Percentiles rank a stretch among this genome's conserved stretches.
These are phyloP conservation scores for Didymella pinodella DNA, from an alignment of 2,329 filamentous ascomycete species.

Conservation along the genomic window DNA sequence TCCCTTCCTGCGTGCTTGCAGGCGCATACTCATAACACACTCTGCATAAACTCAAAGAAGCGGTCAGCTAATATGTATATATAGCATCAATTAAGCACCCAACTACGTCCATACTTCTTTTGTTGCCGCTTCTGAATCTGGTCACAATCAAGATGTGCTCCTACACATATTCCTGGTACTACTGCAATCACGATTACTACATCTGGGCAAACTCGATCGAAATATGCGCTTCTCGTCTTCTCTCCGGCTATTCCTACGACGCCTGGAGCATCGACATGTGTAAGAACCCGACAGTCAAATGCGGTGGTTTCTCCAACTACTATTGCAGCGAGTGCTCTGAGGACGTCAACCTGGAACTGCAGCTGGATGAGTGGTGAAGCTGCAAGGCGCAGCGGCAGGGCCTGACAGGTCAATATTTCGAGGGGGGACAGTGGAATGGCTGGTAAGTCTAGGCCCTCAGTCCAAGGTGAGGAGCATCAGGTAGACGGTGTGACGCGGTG, in stretches of 20 bases:
- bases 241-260: slow-evolving; percentile 58
- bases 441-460: not conserved
- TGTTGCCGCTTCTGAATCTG: too few species aligned
- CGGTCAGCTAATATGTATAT: slow-evolving; percentile 27
- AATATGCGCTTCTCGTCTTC: slow-evolving; percentile 55
- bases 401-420: not conserved
- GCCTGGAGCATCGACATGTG: slow-evolving; percentile 60
- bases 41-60: slow-evolving; percentile 4
- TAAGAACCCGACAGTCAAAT: slow-evolving; percentile 52
- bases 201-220: slow-evolving; percentile 58
- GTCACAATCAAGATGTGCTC: slow-evolving; percentile 50
- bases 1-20: not conserved
- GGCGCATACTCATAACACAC: not conserved
- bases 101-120: too few species aligned
- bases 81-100: not conserved
- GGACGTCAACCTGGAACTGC: slow-evolving; percentile 53
- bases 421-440: not conserved
- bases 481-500: slow-evolving; percentile 8
- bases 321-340: slow-evolving; percentile 57
- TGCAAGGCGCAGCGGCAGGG: not conserved
- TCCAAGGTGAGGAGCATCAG: not conserved
- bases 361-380: slow-evolving; percentile 52
- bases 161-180: slow-evolving; percentile 59
- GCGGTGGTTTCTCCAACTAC: slow-evolving; percentile 55
- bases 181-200: slow-evolving; percentile 59